These are phyloP conservation scores for Phycomyces blakesleeanus DNA, from an alignment of 192 early-diverging fungal species.

Conservation along the genomic window DNA sequence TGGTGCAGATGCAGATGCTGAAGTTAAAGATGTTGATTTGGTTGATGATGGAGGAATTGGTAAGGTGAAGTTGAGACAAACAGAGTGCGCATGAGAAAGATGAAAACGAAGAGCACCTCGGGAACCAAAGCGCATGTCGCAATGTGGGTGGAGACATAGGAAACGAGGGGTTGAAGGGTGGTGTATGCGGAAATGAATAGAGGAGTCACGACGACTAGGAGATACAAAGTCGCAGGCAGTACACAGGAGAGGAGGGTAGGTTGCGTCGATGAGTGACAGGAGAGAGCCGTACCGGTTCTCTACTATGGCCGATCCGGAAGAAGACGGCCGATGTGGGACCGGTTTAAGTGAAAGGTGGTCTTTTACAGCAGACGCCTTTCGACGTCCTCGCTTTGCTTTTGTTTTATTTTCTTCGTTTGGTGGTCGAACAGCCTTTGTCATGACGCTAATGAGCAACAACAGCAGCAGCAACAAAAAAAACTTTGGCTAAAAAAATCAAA, in stretches of 20 bases:
- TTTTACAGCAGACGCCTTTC: too few species aligned
- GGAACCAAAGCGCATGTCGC: constrained; percentile 19
- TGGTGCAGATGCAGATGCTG: constrained; percentile 2
- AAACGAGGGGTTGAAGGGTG: constrained; percentile 21
- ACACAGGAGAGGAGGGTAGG: constrained; percentile 34
- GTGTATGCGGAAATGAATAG: constrained; percentile 14
- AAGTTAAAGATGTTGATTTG: not conserved
- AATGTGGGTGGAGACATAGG: constrained; percentile 33
- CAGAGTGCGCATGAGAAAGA: constrained; percentile 22
- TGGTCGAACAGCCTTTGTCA: too few species aligned
- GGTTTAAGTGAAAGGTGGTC: too few species aligned
- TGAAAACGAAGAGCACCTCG: constrained; percentile 30
- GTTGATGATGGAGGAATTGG: not conserved
- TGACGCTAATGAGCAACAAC: too few species aligned
- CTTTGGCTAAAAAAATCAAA: too few species aligned
- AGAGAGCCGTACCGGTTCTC: constrained; percentile 22
- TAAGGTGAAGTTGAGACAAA: not conserved
- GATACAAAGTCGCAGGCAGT: constrained; percentile 16
- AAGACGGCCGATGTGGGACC: too few species aligned
- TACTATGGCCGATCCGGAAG: not conserved
- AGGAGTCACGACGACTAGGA: constrained; percentile 2
- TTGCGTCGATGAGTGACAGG: constrained; percentile 29
- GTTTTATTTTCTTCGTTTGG: too few species aligned
- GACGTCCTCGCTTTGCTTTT: too few species aligned
- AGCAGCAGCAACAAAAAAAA: too few species aligned